Conservation (phyloP, 805 yeast genomes). For the Candida mattraensis region DNA sequence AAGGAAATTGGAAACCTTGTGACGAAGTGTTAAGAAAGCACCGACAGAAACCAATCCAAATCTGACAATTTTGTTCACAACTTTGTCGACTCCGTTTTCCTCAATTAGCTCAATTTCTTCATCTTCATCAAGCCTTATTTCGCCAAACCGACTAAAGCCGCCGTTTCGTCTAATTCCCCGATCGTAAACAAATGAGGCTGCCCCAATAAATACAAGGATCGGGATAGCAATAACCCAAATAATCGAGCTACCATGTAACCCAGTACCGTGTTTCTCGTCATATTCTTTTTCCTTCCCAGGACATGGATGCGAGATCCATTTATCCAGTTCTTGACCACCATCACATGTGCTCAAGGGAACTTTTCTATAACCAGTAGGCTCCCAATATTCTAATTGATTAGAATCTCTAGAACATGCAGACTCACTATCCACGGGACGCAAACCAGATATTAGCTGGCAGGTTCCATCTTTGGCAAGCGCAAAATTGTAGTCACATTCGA, state of each 20-base stretch:
- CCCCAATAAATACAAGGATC: slow-evolving; percentile 48
- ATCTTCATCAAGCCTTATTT: slow-evolving; percentile 78
- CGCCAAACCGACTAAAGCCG: slow-evolving; percentile 77
- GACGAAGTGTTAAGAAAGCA: slow-evolving; percentile 15
- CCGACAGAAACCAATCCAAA: slow-evolving; percentile 47
- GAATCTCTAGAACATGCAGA: slow-evolving; percentile 56
- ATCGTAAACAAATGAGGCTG: slow-evolving; percentile 70
- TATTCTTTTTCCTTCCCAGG: slow-evolving; percentile 82
- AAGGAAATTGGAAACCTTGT: slow-evolving; percentile 16
- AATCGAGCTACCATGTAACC: slow-evolving; percentile 55
- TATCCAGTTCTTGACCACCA: slow-evolving; percentile 75
- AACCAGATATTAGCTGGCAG: slow-evolving; percentile 79
- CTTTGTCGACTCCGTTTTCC: slow-evolving; percentile 57
- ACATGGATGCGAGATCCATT: slow-evolving; percentile 67
- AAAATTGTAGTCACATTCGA: slow-evolving; percentile 91
- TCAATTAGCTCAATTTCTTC: slow-evolving; percentile 54
- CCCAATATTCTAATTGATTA: slow-evolving; percentile 66
- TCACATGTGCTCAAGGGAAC: slow-evolving; percentile 83
- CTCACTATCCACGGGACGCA: slow-evolving; percentile 61
- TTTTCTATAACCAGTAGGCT: slow-evolving; percentile 90
- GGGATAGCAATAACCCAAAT: slow-evolving; percentile 59
- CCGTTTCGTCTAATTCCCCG: slow-evolving; percentile 79
- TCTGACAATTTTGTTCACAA: slow-evolving; percentile 57
- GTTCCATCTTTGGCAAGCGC: slow-evolving; percentile 72
- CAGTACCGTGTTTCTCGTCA: slow-evolving; percentile 43